A percentile compares a stretch with the other conserved stretches of the same genome.
phyloP scores from a whole-genome alignment of 768 basidiomycete genomes.

The Mycena indigotica region DNA sequence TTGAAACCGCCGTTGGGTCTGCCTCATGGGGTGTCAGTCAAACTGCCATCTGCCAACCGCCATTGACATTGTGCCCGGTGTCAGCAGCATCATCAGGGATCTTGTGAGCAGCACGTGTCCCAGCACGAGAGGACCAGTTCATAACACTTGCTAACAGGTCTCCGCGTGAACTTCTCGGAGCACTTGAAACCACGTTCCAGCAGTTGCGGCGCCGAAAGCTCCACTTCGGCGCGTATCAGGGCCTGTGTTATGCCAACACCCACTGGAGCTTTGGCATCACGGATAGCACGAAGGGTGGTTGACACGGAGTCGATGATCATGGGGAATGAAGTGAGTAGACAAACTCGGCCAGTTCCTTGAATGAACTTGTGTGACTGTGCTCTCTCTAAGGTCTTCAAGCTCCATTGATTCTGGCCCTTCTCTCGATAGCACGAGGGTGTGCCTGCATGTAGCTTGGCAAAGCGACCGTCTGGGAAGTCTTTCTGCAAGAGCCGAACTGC shows the following conservation, averaged over 20 bases:
- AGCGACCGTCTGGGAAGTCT: background rate
- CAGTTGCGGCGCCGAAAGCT: background rate
- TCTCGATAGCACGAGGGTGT: slow-evolving; percentile 7
- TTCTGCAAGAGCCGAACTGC: slow-evolving; percentile 1
- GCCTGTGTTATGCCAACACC: slow-evolving; percentile 9
- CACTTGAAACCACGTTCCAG: slow-evolving; percentile 8
- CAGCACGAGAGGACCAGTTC: slow-evolving; percentile 12
- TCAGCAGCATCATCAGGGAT: slow-evolving; percentile 14
- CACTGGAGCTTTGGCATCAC: slow-evolving; percentile 1
- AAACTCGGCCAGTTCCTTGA: slow-evolving; percentile 1
- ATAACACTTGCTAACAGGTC: slow-evolving; percentile 6
- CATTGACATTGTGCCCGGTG: no score
- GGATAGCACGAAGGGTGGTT: slow-evolving; percentile 6
- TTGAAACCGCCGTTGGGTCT: no score
- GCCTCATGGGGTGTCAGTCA: no score
- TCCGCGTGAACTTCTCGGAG: slow-evolving; percentile 6
- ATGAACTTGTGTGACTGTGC: background rate
- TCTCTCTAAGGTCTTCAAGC: background rate
- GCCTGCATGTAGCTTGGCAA: background rate
- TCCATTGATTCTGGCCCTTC: slow-evolving; percentile 4
- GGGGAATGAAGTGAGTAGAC: slow-evolving; percentile 10
- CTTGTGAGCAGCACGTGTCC: slow-evolving; percentile 6
- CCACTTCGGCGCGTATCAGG: slow-evolving; percentile 8
- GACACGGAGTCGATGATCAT: slow-evolving; percentile 9
- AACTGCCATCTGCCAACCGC: no score